These are phyloP conservation scores for Thelephora ganbajun DNA, from an alignment of 768 basidiomycete species.

Conservation along the genomic window DNA sequence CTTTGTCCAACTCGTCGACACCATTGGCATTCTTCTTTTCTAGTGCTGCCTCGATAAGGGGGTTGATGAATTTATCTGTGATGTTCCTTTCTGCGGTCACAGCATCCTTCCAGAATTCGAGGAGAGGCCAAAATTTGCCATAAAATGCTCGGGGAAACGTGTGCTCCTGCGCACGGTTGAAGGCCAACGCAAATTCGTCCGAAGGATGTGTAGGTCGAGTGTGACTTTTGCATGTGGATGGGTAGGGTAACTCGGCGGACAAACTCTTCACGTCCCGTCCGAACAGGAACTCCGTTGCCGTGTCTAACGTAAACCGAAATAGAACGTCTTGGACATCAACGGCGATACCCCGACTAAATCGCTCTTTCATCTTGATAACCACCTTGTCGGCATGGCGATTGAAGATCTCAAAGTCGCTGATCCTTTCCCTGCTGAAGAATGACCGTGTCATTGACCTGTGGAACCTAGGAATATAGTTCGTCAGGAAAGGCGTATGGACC, in stretches of 20 bases:
- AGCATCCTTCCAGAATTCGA: conserved; percentile 33
- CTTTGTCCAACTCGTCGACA: background rate
- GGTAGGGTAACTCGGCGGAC: conserved; percentile 35
- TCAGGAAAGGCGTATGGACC: background rate
- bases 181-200: conserved; percentile 7
- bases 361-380: conserved; percentile 29
- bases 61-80: conserved; percentile 38
- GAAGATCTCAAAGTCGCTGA: conserved; percentile 48
- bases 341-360: conserved; percentile 33
- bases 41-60: conserved; percentile 29
- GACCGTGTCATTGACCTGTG: conserved; percentile 54
- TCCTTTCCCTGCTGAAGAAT: conserved; percentile 45
- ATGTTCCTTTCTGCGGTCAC: conserved; percentile 35
- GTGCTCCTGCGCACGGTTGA: conserved; percentile 25
- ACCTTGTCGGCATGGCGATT: conserved; percentile 35
- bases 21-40: conserved; percentile 21
- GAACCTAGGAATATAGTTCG: conserved; percentile 22
- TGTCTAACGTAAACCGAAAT: conserved; percentile 51
- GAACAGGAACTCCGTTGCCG: conserved; percentile 54
- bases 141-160: conserved; percentile 28
- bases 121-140: conserved; percentile 39
- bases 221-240: conserved; percentile 13
- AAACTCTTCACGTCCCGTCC: conserved; percentile 43
- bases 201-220: conserved; percentile 9
- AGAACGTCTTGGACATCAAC: conserved; percentile 56